Conservation (phyloP, 305 asterid species). For the Petunia hybrid region DNA sequence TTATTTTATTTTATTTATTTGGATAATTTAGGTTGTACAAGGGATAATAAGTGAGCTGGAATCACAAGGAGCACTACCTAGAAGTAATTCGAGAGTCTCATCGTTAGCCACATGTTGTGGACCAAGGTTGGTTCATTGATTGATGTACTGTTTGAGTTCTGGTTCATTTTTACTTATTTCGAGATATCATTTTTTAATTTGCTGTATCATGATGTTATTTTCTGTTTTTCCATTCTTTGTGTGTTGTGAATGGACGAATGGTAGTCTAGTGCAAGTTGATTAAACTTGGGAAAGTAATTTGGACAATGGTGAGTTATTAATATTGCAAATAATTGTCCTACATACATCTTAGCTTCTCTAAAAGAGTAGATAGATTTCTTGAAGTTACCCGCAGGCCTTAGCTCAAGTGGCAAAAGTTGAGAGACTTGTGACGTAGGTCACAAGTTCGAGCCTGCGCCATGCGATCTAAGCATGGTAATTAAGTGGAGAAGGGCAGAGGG, state of each 20-base stretch:
- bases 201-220: not conserved
- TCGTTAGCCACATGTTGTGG: slow-evolving; percentile 99
- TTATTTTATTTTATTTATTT: slow-evolving; percentile 25
- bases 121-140: slow-evolving; percentile 70
- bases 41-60: slow-evolving; percentile 98
- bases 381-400: not conserved
- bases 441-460: no score
- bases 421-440: no score
- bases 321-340: slow-evolving; percentile 21
- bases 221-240: not conserved
- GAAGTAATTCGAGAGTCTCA: slow-evolving; percentile 99
- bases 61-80: slow-evolving; percentile 97
- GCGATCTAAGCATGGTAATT: no score
- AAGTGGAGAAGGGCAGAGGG: no score
- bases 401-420: no score
- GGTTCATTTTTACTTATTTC: slow-evolving; percentile 10
- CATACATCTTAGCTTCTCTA: not conserved
- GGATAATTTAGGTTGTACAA: slow-evolving; percentile 79
- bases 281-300: slow-evolving; percentile 3
- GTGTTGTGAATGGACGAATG: slow-evolving; percentile 21
- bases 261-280: slow-evolving; percentile 15
- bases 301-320: not conserved
- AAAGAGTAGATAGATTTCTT: not conserved
- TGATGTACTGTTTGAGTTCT: slow-evolving; percentile 22
- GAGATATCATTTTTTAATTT: slow-evolving; percentile 21